Base-by-base conservation (phyloP, 208 protist genomes). In the Leishmania tropica region DNA sequence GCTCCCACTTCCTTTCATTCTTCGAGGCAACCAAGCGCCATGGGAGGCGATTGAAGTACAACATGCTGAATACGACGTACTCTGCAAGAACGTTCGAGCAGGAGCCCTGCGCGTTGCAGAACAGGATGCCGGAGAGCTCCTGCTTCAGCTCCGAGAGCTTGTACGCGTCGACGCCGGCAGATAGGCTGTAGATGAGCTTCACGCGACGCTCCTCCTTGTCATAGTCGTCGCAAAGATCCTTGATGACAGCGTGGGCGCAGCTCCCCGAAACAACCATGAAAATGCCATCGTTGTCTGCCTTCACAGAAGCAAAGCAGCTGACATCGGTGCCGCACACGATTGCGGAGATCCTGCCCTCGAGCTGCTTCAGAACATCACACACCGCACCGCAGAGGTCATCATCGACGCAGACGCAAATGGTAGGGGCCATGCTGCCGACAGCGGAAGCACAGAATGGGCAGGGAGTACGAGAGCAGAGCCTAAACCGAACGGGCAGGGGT, bases 11-110 rank as follows among this genome's bases (percentile, higher is more conserved):
- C 85, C 85, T 91, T 79, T 80, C 88, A 3, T 73, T 76, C 67
- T 92, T 92, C 47, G 83, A 85, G 53, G 42, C 82, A 81, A 85
- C 81, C 45, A 95, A 74, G 28, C 93, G 89, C 93, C 93, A 94
- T 31, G 91, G 83, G 37, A 77, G 84, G 70, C 92, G 91, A 87
- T 97, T 96, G 87, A 98, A 98, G 92, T 98, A 94, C 45, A 95
- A 19, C 88, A 95, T 94, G 67, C 88, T 76, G 83, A 91, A 96
- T 28, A 92, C 73, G 21, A 96, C 89, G 76, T 96, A 88, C 87
- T 98, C 95, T 24, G 90, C 92, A 28, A 97, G 81, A n/a, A 96
- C 89, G 40, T 82, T 79, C 6, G 86, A 89, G 89, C 87, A 96
- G 83, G 85, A 90, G 19, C 92, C 92, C 62, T 93, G 84, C 0